Base-by-base conservation (phyloP, 495 filamentous ascomycete genomes). In the Neurospora sp. region DNA sequence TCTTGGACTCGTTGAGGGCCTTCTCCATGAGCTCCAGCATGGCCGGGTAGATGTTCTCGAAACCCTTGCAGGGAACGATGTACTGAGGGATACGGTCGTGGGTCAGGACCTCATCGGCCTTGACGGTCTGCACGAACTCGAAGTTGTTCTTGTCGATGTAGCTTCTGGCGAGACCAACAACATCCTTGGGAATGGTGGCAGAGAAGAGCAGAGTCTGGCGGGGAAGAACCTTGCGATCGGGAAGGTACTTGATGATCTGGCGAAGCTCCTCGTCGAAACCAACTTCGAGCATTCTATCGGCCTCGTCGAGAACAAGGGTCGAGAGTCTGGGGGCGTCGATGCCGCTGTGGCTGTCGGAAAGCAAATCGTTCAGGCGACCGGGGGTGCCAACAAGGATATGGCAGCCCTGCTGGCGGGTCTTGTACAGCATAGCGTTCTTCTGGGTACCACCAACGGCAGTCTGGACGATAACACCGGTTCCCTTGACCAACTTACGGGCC, bases 151-250 rank as follows among this genome's bases (percentile, higher is more conserved):
- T 79, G 76, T 85, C 79, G 48, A 87, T 84, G 79, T 83, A 83
- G 18, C 75, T 79, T 69, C 89, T 85, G 39, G 96, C 96, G 75
- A 98, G 87, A 35, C 84, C 76, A 80, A 97, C 89, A 40, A 99
- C 94, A 76, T 95, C 91, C 62, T 84, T 83, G 44, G 94, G 93
- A 38, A 99, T 89, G 18, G 96, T 99, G 23, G 96, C 96, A 5
- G 96, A 98, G 83, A 93, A 97, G 77, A 99, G 87, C 27, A 99
- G 87, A 0, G 95, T 98, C 79, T 99, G 96, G 27, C 95, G 89
- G 71, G 91, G 88, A 10, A 89, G 86, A 1, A 83, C 74, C 0
- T 77, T 70, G 11, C 86, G 86, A 39, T 86, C 77, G 7, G 96
- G 96, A 14, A 98, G 87, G 11, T 85, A 74, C 0, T 82, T 71